phyloP scores from a whole-genome alignment of 2,329 filamentous ascomycete genomes.

The Chaetomiaceae sp. region DNA sequence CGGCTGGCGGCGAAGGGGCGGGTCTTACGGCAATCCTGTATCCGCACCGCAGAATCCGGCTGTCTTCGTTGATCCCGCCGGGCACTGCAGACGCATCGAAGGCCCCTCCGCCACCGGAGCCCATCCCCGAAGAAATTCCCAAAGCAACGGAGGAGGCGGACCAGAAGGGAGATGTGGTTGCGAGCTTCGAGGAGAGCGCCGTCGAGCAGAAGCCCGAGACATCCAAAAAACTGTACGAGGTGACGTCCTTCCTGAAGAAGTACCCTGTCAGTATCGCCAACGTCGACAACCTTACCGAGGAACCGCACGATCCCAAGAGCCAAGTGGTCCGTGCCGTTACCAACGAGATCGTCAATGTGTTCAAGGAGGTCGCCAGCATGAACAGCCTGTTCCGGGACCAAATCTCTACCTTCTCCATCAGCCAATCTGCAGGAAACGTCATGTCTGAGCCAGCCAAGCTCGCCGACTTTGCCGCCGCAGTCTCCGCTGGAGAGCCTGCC shows the following conservation, averaged over 20 bases:
- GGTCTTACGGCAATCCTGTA: slow-evolving; percentile 92
- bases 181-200: slow-evolving; percentile 85
- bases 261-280: slow-evolving; percentile 92
- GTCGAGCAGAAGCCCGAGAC: slow-evolving; percentile 56
- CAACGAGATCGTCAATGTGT: slow-evolving; percentile 97
- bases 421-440: slow-evolving; percentile 89
- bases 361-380: slow-evolving; percentile 91
- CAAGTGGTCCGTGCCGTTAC: slow-evolving; percentile 86
- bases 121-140: slow-evolving; percentile 53
- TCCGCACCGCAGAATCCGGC: slow-evolving; percentile 88
- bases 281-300: slow-evolving; percentile 86
- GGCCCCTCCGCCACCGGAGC: slow-evolving; percentile 45
- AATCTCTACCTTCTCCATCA: slow-evolving; percentile 95
- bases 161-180: slow-evolving; percentile 83
- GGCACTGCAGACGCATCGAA: slow-evolving; percentile 49
- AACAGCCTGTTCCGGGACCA: slow-evolving; percentile 96
- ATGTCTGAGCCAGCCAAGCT: slow-evolving; percentile 92
- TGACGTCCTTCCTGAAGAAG: slow-evolving; percentile 84
- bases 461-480: slow-evolving; percentile 93
- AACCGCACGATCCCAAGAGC: slow-evolving; percentile 85
- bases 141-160: slow-evolving; percentile 51
- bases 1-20: slow-evolving; percentile 72
- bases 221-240: slow-evolving; percentile 63
- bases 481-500: slow-evolving; percentile 86
- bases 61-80: slow-evolving; percentile 77